Percentiles rank a stretch among this genome's conserved stretches.
phyloP scores from a whole-genome alignment of 2,329 filamentous ascomycete species.

The Colletotrichum somersetense region DNA sequence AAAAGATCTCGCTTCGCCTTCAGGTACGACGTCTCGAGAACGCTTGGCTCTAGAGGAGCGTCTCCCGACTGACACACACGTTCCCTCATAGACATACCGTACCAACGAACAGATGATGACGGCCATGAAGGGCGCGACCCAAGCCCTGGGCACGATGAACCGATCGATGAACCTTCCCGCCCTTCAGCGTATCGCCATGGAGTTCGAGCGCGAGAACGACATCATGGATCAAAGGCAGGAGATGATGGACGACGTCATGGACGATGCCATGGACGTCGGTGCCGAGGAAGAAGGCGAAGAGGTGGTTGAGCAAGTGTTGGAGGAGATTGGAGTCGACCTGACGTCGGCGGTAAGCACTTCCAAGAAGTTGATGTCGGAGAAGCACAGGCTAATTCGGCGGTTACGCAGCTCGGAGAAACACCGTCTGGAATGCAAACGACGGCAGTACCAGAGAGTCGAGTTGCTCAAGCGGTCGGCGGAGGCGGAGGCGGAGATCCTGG shows the following conservation, averaged over 20 bases:
- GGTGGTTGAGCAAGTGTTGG: constrained; percentile 94
- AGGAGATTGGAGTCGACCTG: constrained; percentile 96
- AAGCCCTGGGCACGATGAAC: constrained; percentile 96
- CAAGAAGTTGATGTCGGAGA: not conserved
- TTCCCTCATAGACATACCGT: constrained; percentile 80
- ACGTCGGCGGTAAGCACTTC: constrained; percentile 80
- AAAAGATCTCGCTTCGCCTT: constrained; percentile 94
- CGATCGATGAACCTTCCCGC: constrained; percentile 96
- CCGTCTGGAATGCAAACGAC: constrained; percentile 84
- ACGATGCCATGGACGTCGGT: constrained; percentile 91
- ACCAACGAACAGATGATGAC: constrained; percentile 99
- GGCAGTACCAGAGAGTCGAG: constrained; percentile 77
- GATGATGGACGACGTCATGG: constrained; percentile 99
- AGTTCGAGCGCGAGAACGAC: constrained; percentile 98
- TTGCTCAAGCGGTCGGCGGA: constrained; percentile 88
- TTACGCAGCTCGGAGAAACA: constrained; percentile 85
- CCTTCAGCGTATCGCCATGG: constrained; percentile 96
- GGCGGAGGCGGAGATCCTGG: constrained; percentile 72
- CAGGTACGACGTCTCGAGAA: constrained; percentile 70
- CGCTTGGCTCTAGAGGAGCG: not conserved
- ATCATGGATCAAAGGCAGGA: constrained; percentile 99
- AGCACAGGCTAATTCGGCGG: constrained; percentile 45
- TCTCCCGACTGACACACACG: constrained; percentile 17
- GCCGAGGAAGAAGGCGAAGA: constrained; percentile 97
- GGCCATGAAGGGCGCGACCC: constrained; percentile 97